Conservation (phyloP, 371 early-diverging fungal species). For the Mucor circinelloides region DNA sequence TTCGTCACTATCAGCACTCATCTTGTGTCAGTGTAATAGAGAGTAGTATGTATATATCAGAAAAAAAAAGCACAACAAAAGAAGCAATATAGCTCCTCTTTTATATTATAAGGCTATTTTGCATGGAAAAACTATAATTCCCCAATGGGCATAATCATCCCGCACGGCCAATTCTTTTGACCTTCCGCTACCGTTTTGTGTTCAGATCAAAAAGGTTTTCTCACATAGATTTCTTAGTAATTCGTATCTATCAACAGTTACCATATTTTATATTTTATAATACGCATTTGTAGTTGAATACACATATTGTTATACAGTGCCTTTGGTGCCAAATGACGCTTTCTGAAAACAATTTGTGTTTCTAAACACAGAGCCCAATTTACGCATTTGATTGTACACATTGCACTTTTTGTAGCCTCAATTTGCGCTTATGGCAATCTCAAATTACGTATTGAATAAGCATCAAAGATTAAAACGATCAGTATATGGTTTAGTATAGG, state of each 20-base stretch:
- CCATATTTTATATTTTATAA: no score
- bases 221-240: neutral
- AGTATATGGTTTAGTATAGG: neutral
- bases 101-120: neutral
- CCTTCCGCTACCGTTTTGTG: neutral
- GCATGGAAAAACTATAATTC: constrained; percentile 2
- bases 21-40: neutral
- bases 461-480: neutral
- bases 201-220: neutral
- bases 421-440: neutral
- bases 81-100: neutral
- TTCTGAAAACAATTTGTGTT: no score
- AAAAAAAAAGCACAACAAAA: neutral
- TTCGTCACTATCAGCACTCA: constrained; percentile 7
- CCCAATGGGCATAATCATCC: neutral
- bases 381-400: neutral
- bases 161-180: neutral
- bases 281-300: no score
- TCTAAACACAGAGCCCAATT: neutral
- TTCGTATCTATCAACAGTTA: no score
- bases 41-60: neutral
- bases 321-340: neutral
- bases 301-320: neutral
- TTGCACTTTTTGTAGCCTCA: neutral
- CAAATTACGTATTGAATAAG: neutral